Conservation (phyloP, 2,329 filamentous ascomycete species). For the Emergomyces orientalis region DNA sequence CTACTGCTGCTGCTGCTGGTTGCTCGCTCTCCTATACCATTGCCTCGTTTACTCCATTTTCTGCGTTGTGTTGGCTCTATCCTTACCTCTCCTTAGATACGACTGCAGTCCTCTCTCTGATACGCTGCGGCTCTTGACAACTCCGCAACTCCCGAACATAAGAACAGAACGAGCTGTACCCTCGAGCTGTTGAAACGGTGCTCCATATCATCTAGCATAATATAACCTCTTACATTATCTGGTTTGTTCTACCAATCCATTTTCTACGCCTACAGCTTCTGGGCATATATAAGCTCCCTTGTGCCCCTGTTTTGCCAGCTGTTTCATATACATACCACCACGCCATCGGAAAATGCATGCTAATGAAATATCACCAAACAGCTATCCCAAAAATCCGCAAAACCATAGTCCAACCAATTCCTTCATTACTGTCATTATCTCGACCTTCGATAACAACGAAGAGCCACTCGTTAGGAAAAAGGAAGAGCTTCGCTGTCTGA, state of each 20-base stretch:
- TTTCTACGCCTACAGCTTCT: background rate
- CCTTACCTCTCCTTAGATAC: background rate
- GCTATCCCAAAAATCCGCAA: background rate
- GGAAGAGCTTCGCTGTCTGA: background rate
- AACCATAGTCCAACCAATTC: background rate
- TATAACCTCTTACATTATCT: background rate
- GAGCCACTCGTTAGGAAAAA: background rate
- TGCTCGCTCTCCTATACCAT: background rate
- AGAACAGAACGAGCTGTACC: background rate
- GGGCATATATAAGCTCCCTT: background rate
- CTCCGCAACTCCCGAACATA: background rate
- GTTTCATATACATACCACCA: background rate
- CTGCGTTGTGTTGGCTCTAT: background rate
- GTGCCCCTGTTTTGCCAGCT: background rate
- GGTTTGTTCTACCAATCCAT: background rate
- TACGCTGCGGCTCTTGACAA: background rate
- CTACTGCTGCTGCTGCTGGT: background rate
- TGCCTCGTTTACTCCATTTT: background rate
- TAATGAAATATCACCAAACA: background rate
- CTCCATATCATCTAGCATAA: background rate
- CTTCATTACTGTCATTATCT: slow-evolving; percentile 1
- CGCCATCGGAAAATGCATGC: background rate
- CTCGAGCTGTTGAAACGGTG: background rate
- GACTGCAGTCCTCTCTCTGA: background rate
- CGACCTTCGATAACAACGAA: background rate